Percentiles rank a stretch among this genome's conserved stretches.
These are phyloP conservation scores for Fagopyrum tataricum DNA, from an alignment of 148 eudicot genomes.

Conservation along the genomic window DNA sequence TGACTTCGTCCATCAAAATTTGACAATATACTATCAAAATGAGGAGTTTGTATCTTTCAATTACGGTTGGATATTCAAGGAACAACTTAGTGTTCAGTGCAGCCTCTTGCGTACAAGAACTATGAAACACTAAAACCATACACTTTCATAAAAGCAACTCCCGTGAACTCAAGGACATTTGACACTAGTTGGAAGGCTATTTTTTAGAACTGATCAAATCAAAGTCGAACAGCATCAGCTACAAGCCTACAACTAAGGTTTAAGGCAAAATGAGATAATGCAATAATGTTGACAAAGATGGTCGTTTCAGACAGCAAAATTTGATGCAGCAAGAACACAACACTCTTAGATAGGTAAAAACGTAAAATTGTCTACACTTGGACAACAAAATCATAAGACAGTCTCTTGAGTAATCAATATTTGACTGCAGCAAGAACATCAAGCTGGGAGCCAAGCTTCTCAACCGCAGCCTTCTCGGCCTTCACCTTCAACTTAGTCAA, in stretches of 20 bases:
- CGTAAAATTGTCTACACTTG: conserved; percentile 7
- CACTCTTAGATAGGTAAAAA: not conserved
- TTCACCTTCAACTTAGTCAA: conserved; percentile 37
- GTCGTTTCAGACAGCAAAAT: conserved; percentile 4
- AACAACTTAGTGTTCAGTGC: too few relatives aligned
- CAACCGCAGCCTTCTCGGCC: conserved; percentile 58
- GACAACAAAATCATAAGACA: not conserved
- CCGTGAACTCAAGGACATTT: too few relatives aligned
- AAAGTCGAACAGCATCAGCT: not conserved
- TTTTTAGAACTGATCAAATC: too few relatives aligned
- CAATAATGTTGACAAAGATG: not conserved
- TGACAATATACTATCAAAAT: too few relatives aligned
- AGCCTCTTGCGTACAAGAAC: too few relatives aligned
- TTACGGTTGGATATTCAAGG: too few relatives aligned
- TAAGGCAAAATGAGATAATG: not conserved
- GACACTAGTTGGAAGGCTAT: too few relatives aligned
- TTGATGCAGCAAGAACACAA: not conserved
- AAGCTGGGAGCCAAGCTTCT: conserved; percentile 56
- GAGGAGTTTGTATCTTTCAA: too few relatives aligned
- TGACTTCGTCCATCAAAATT: too few relatives aligned
- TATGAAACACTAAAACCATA: too few relatives aligned
- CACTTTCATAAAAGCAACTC: too few relatives aligned
- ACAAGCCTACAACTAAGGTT: not conserved
- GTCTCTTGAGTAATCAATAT: conserved; percentile 22
- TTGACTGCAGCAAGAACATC: conserved; percentile 50